Base-by-base conservation (phyloP, 2,329 filamentous ascomycete species). In the Ceratocystis alfenasii region DNA sequence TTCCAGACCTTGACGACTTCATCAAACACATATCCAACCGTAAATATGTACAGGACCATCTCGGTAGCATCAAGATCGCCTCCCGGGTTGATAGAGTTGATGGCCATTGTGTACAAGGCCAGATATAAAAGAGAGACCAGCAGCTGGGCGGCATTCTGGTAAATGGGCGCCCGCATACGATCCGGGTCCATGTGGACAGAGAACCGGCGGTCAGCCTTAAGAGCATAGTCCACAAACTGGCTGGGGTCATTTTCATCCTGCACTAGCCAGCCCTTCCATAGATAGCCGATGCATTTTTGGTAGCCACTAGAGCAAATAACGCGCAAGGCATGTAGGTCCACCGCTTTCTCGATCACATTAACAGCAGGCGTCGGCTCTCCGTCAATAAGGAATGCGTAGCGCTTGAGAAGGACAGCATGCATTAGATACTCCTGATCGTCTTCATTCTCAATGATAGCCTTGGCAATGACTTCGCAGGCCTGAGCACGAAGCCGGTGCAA, bases 211-310 rank as follows among this genome's bases (percentile, higher is more conserved):
- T 92, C 89, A 67, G 87, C 89, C 73, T 90, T 90, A 68, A 90
- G 81, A 70, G 87, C 84, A 78, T 95, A 99, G 72, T 92, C 87
- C 65, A 96, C 82, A 73, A 99, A 99, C 64, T 85, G 86, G n/a
- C 87, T 85, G 0, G 93, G 88, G 71, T 97, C 92, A 62, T 92
- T 82, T 71, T 96, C 91, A 70, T 96, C 90, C 74, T 99, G 94
- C n/a, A 96, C 86, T 7, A 97, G 80, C 94, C 94, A 99, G 25
- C 94, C 94, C 68, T 86, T 85, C 94, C 94, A 99, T 7, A 99
- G 85, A 73, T 95, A 90, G 69, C 82, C 84, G 72, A 97, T 90
- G 73, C 93, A 97, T 77, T 95, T 96, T 70, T 97, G 94, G 74
- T 97, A 99, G 30, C 94, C 93, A 0, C 90, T 91, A 0, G 89